Base-by-base conservation (phyloP, 2,329 filamentous ascomycete genomes). In the Fusarium beomiforme region DNA sequence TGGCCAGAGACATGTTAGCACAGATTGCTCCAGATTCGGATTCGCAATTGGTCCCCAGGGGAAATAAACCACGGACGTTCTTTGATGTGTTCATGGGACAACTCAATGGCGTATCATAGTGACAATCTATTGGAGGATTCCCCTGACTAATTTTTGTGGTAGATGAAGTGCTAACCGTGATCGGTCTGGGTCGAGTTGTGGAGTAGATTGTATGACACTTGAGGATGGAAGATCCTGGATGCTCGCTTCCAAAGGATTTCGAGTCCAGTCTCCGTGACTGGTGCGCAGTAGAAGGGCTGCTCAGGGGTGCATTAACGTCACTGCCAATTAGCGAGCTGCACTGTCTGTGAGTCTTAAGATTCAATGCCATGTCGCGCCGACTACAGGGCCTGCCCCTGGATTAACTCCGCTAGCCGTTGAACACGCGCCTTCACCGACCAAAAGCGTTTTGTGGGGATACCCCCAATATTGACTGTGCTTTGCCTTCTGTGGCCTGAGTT, bases 351-450 rank as follows among this genome's bases (percentile, higher is more conserved):
- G 50, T 53, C 33, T n/a, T 26, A 19, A 64, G 42, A 65, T 61
- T 57, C 54, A 69, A 58, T 64, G 63, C 62, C 58, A 33, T 55
- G 57, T 41, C 47, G 59, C 24, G 54, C 57, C 68, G 43, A 64
- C 31, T 57, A 41, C n/a, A 6, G 26, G 24, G 21, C 17, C 21
- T 54, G 39, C 68, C 69, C 59, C 68, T 71, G 59, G 50, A 34
- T 64, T 61, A 70, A 51, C 34, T 43, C 23, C 36, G 26, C 41
- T 69, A 62, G 64, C 69, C 64, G 69, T 71, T 71, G 64, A 53
- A 64, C 55, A 66, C 47, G 69, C 64, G 36, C 69, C 64, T 69
- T 72, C 69, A 71, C 69, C 69, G 69, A 72, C 69, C 64, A 69
- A 66, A 59, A 23, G 47, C 39, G 44, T 50, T 29, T 8, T 63